These are phyloP conservation scores for Mucor sp. DNA, from an alignment of 371 early-diverging fungal genomes.

Conservation along the genomic window DNA sequence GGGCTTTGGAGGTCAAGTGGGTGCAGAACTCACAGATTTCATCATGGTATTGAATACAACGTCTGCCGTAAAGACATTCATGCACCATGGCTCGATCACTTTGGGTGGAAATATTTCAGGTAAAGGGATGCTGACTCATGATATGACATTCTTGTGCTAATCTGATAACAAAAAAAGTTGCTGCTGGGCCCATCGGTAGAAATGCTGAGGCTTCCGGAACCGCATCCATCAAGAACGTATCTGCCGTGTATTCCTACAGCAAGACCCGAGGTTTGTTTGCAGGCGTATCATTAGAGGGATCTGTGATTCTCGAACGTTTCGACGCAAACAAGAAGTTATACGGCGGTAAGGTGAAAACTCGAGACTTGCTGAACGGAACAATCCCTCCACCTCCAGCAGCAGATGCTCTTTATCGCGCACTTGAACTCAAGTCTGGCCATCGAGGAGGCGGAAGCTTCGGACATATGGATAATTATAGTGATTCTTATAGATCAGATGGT, in stretches of 20 bases:
- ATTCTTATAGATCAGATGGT: not conserved
- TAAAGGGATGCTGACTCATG: not conserved
- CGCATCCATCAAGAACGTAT: constrained; percentile 47
- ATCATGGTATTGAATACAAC: constrained; percentile 79
- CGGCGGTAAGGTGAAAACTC: constrained; percentile 68
- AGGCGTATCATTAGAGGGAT: constrained; percentile 87
- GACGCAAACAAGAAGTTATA: constrained; percentile 89
- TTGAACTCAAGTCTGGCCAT: constrained; percentile 24
- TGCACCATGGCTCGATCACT: constrained; percentile 72
- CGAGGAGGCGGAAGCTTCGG: not conserved
- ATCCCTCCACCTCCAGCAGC: constrained; percentile 78
- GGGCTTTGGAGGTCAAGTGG: constrained; percentile 77
- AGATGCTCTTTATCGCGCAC: constrained; percentile 72
- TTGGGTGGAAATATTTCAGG: constrained; percentile 66
- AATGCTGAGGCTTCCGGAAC: constrained; percentile 77
- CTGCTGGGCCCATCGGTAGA: constrained; percentile 81
- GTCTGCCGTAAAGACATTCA: constrained; percentile 78
- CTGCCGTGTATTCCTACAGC: constrained; percentile 65
- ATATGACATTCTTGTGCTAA: not conserved
- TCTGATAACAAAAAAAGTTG: constrained; percentile 43
- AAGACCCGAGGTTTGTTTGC: constrained; percentile 84
- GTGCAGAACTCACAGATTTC: constrained; percentile 79
- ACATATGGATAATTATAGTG: not conserved
- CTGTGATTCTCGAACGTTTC: constrained; percentile 85
- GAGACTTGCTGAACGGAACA: constrained; percentile 74